Base-by-base conservation (phyloP, 257 asterid species). In the Lycium ferocissimum region DNA sequence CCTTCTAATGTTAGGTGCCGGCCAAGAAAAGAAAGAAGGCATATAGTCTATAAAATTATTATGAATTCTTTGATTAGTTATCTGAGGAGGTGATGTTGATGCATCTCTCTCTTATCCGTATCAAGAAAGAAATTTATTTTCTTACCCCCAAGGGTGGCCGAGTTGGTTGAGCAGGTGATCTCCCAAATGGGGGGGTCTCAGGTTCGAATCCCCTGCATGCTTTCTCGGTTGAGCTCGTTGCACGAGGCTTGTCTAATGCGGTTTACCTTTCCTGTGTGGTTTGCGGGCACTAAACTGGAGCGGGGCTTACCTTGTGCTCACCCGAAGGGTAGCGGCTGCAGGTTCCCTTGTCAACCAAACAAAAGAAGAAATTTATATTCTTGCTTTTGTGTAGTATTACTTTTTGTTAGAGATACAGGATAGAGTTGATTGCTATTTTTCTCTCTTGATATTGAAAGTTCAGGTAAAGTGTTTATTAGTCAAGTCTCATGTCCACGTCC, bases 381-480 rank as follows among this genome's bases (percentile, higher is more conserved):
- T 72, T 43, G 58, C 80, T 72, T 71, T 72, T 10, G 37, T 72
- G 56, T 72, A n/a, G 18, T 72, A 72, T 20, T 43, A 4, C 0
- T 10, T n/a, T 43, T 45, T 9, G 57, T 45, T 57, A 0, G 59
- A 54, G 59, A 12, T 12, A 54, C 59, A 54, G 57, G 58, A 72
- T 72, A 43, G 57, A 12, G 20, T 72, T 72, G 38, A 72, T n/a
- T 72, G 56, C 56, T 26, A 26, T 26, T 26, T 33, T 72, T n/a
- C 18, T n/a, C 45, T 43, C 11, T n/a, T 45, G 59, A 73, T 73
- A 47, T 73, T 22, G 17, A 45, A 73, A 45, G 57, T 73, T 45
- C 80, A 73, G 57, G 80, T 73, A 20, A 62, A 73, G 80, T 73
- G 58, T n/a, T 73, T 73, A 73, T 45, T 73, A 20, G 33, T 26